phyloP scores from a whole-genome alignment of 192 early-diverging fungal genomes.

The Dissophora ornata region DNA sequence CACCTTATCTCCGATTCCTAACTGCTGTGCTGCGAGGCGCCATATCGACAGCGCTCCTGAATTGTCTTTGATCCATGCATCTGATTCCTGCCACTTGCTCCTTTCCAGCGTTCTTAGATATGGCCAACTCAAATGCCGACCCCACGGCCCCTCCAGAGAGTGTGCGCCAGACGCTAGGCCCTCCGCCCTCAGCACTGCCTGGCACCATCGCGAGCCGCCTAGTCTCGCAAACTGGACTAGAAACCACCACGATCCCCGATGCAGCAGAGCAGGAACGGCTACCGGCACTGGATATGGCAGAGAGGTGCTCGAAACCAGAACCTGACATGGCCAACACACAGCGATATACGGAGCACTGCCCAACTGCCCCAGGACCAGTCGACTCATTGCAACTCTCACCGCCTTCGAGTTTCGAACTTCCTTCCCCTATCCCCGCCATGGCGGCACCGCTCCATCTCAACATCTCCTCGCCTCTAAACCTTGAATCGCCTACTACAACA shows the following conservation, averaged over 20 bases:
- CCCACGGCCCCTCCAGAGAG: too few species aligned
- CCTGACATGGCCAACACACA: slow-evolving; percentile 15
- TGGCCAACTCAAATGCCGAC: too few species aligned
- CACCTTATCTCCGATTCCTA: too few species aligned
- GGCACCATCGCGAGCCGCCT: background rate
- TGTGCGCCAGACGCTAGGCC: background rate
- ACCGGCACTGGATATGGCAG: slow-evolving; percentile 4
- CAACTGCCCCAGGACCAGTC: background rate
- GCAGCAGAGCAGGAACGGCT: slow-evolving; percentile 15
- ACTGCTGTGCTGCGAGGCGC: too few species aligned
- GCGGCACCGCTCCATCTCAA: slow-evolving; percentile 2
- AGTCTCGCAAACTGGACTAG: slow-evolving; percentile 16
- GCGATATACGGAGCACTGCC: slow-evolving; percentile 3
- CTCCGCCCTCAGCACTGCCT: slow-evolving; percentile 16
- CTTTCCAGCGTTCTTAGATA: too few species aligned
- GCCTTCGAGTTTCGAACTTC: slow-evolving; percentile 6
- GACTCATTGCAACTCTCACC: background rate
- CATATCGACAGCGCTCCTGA: too few species aligned
- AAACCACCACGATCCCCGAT: slow-evolving; percentile 24
- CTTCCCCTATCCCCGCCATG: background rate
- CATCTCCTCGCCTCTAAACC: slow-evolving; percentile 4
- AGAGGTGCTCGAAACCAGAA: slow-evolving; percentile 13
- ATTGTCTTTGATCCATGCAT: too few species aligned
- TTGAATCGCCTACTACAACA: slow-evolving; percentile 2
- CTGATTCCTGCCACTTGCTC: too few species aligned